Evolutionary conservation across 805 yeast species (phyloP), one percentile per base, ranked within the genome.

Genomic region (Komagataella ulmi): DNA sequence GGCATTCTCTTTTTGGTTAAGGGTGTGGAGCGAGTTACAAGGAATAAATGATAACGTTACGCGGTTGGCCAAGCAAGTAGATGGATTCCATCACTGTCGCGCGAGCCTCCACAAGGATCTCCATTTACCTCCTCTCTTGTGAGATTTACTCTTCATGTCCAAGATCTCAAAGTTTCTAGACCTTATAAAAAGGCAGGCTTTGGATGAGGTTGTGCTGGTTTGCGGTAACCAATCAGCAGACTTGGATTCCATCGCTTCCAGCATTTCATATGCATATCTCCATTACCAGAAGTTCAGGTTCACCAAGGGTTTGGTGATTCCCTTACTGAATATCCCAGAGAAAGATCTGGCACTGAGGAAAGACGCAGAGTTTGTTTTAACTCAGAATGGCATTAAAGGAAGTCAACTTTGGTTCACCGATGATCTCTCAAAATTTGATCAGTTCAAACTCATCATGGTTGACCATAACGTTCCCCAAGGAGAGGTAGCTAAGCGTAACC

Each of bases 231-330:
- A 24, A 7, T 12, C 12, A 12, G 12, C 49, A 54, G 89, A 91
- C 65, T 69, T 93, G 68, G 99, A 91, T 65, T 90, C 97, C 0
- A 84, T 89, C 36, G 77, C 88, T 1, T 75, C 84, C 52, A 83
- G 97, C 0, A 69, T 93, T 4, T 61, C 85, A 3, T 85, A 81
- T 60, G 81, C 96, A 0, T 88, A 78, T 59, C 73, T 83, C 54
- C 65, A 68, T 24, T 66, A 72, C 51, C 52, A 65, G 21, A 59
- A 57, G 8, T 59, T 68, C 48, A 67, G 69, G 17, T 55, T 61
- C 24, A 61, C 61, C 12, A 59, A 65, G 1, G 36, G 24, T 10
- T 44, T 58, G 14, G 60, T 75, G 7, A 61, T 85, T n/a, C 99
- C 99, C 0, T 65, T 89, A 51, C 67, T 93, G 49, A 87, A 87